Evolutionary conservation across 1,139 yeast species (phyloP).

Genomic region (Geotrichum klebahnii): DNA sequence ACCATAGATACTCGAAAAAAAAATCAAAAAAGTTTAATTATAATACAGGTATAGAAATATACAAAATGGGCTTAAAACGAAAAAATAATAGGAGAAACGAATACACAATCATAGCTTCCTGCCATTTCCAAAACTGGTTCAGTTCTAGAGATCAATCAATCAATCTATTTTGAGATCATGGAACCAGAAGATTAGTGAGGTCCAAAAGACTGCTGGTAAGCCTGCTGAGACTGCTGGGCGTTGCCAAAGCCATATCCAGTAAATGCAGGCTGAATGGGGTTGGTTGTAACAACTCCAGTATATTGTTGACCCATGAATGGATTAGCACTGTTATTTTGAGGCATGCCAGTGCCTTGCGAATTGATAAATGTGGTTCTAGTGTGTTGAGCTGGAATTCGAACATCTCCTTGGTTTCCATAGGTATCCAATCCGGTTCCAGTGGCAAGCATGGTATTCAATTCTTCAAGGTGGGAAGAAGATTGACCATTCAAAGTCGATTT

Average conservation of each 20-base stretch:
- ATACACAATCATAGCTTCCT: no score
- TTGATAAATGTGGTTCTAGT: constrained; percentile 78
- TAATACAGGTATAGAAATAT: not conserved
- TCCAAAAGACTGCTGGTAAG: constrained; percentile 27
- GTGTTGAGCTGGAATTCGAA: constrained; percentile 89
- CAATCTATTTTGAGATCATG: no score
- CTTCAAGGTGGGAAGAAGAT: constrained; percentile 50
- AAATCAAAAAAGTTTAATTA: not conserved
- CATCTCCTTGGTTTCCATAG: constrained; percentile 88
- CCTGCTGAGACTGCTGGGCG: constrained; percentile 42
- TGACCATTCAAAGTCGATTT: constrained; percentile 18
- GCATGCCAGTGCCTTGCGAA: constrained; percentile 80
- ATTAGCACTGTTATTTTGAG: constrained; percentile 23
- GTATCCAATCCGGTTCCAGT: constrained; percentile 93
- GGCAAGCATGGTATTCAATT: constrained; percentile 72
- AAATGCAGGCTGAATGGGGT: constrained; percentile 57
- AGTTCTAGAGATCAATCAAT: no score
- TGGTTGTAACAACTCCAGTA: constrained; percentile 64
- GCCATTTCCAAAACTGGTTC: no score
- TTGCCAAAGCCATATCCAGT: constrained; percentile 96
- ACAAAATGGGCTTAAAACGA: not conserved
- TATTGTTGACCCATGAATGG: constrained; percentile 76
- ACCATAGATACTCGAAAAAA: not conserved
- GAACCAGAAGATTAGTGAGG: no score
- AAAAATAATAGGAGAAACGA: not conserved